Conservation (phyloP, 176 grass and related monocot genomes). For the Lolium rigidum region DNA sequence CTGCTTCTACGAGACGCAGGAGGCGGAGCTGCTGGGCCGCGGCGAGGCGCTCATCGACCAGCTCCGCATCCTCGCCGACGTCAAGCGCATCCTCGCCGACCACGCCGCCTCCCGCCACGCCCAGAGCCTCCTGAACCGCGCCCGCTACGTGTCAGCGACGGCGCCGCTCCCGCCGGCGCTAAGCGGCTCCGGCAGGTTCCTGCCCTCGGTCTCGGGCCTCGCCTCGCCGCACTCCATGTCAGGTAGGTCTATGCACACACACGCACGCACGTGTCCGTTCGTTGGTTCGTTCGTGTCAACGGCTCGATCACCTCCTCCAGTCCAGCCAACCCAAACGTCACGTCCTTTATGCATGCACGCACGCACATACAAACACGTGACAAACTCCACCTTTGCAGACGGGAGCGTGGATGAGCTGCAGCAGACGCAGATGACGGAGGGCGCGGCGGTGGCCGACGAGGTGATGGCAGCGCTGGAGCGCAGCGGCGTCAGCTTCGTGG, state of each 20-base stretch:
- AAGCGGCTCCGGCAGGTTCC: slow-evolving; percentile 44
- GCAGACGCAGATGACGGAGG: slow-evolving; percentile 46
- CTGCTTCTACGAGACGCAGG: slow-evolving; percentile 63
- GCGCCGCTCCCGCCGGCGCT: slow-evolving; percentile 7
- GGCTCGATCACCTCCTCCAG: background rate
- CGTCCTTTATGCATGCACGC: slow-evolving; percentile 43
- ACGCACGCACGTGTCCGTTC: background rate
- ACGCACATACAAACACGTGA: slow-evolving; percentile 23
- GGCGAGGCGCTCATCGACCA: slow-evolving; percentile 70
- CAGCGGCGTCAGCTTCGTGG: slow-evolving; percentile 82
- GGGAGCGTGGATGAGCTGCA: slow-evolving; percentile 46
- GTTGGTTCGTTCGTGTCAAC: background rate
- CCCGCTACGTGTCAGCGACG: background rate
- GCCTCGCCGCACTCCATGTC: slow-evolving; percentile 71
- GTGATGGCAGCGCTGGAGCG: slow-evolving; percentile 92
- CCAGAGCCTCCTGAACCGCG: background rate
- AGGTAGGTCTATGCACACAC: slow-evolving; percentile 45
- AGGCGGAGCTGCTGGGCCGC: slow-evolving; percentile 66
- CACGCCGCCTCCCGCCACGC: background rate
- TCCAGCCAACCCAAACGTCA: slow-evolving; percentile 21
- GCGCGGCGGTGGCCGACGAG: slow-evolving; percentile 73
- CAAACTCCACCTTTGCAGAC: slow-evolving; percentile 1
- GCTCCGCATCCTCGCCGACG: slow-evolving; percentile 48
- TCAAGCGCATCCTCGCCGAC: no score
- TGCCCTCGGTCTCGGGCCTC: slow-evolving; percentile 49